Conservation (phyloP, 2,329 filamentous ascomycete genomes). For the Fusarium stilboides region DNA sequence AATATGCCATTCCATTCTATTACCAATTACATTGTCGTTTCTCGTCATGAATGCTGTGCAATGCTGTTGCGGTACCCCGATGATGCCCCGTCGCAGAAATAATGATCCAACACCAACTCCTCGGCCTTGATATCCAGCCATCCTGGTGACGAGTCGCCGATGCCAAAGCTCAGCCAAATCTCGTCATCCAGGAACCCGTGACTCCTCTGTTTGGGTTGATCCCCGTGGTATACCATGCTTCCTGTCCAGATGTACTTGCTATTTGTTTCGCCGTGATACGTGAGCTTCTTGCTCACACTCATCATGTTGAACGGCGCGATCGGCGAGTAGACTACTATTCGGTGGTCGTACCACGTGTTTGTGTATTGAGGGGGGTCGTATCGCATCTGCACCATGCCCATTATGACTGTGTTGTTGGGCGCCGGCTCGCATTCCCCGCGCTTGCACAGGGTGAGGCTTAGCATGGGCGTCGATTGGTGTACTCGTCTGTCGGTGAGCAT, state of each 20-base stretch:
- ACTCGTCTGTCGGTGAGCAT: slow-evolving; percentile 44
- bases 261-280: slow-evolving; percentile 44
- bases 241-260: slow-evolving; percentile 46
- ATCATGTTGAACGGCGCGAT: slow-evolving; percentile 40
- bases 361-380: slow-evolving; percentile 42
- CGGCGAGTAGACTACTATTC: slow-evolving; percentile 43
- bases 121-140: slow-evolving; percentile 44
- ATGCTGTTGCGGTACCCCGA: slow-evolving; percentile 29
- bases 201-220: slow-evolving; percentile 28
- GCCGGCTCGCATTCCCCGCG: slow-evolving; percentile 38
- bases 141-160: slow-evolving; percentile 40
- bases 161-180: slow-evolving; percentile 46
- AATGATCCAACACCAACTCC: slow-evolving; percentile 41
- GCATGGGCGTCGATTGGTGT: slow-evolving; percentile 47
- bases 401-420: slow-evolving; percentile 40
- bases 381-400: slow-evolving; percentile 47
- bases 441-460: slow-evolving; percentile 44
- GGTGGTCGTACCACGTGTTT: slow-evolving; percentile 46
- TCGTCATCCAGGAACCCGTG: slow-evolving; percentile 44
- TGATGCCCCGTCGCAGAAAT: slow-evolving; percentile 38
- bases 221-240: slow-evolving; percentile 44
- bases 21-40: slow-evolving; percentile 40
- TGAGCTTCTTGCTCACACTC: slow-evolving; percentile 46
- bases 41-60: slow-evolving; percentile 35
- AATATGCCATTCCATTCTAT: slow-evolving; percentile 26